Evolutionary conservation across 768 basidiomycete genomes (phyloP).

Genomic region (Naganishia antarctica): DNA sequence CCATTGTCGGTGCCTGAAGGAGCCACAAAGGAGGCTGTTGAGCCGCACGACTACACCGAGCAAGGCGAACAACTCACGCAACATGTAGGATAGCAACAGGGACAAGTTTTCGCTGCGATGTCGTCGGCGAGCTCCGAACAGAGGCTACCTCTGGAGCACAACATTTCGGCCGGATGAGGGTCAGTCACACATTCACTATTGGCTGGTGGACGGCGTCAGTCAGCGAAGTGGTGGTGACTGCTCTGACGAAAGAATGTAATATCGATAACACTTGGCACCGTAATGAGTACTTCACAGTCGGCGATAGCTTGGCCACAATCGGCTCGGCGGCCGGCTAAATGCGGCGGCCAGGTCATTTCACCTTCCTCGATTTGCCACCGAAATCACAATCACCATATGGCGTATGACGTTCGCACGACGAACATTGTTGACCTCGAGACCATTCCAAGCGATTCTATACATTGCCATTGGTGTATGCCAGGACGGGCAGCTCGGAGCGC

Average conservation of each 20-base stretch:
- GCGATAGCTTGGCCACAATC: too few relatives aligned
- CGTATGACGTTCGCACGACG: too few relatives aligned
- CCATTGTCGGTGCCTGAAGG: not conserved
- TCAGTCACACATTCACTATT: not conserved
- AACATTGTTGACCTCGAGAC: too few relatives aligned
- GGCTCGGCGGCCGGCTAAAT: too few relatives aligned
- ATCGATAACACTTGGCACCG: not conserved
- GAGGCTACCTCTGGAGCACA: not conserved
- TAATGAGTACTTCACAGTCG: constrained; percentile 17
- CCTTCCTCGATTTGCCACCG: too few relatives aligned
- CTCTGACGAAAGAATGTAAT: not conserved
- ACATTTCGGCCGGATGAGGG: constrained; percentile 6
- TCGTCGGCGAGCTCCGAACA: constrained; percentile 17
- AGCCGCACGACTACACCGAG: not conserved
- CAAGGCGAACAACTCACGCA: not conserved
- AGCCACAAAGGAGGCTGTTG: not conserved
- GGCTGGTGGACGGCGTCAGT: not conserved
- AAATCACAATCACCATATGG: too few relatives aligned
- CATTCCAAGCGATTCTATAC: too few relatives aligned
- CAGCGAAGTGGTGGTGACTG: constrained; percentile 6
- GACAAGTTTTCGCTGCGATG: not conserved
- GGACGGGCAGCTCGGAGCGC: too few relatives aligned
- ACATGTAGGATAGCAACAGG: constrained; percentile 12
- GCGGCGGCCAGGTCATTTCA: too few relatives aligned
- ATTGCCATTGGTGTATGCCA: too few relatives aligned